phyloP scores from a whole-genome alignment of 148 eudicot species.

The Silene conica region DNA sequence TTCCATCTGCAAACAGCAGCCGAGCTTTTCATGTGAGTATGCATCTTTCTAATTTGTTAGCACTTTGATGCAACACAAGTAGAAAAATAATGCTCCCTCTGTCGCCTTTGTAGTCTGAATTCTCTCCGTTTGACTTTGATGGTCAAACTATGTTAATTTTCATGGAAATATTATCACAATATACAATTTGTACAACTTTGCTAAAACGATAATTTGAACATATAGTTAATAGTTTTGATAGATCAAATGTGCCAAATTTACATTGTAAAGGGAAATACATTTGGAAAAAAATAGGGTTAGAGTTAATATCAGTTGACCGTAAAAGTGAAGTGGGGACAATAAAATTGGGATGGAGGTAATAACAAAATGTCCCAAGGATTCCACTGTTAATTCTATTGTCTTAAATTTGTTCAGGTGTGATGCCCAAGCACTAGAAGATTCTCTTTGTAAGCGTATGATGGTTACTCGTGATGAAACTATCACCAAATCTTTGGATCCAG shows the following conservation, averaged over 20 bases:
- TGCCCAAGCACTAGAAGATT: conserved; percentile 73
- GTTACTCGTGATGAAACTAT: conserved; percentile 95
- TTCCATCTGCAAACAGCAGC: too few species aligned
- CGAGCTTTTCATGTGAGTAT: conserved; percentile 65
- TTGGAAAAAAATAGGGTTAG: too few species aligned
- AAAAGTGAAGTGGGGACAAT: background rate
- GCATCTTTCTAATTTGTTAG: conserved; percentile 17
- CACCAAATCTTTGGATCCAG: conserved; percentile 78
- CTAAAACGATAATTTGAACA: too few species aligned
- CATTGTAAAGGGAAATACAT: too few species aligned
- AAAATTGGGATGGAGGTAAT: background rate
- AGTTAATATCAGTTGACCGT: background rate
- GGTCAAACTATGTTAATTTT: background rate
- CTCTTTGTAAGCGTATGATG: conserved; percentile 89
- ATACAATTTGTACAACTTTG: too few species aligned
- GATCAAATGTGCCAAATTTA: too few species aligned
- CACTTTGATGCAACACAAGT: background rate
- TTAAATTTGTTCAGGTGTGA: conserved; percentile 66
- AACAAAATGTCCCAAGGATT: background rate
- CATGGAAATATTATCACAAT: background rate
- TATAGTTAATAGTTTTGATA: too few species aligned
- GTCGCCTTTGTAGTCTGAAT: too few species aligned
- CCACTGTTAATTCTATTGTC: background rate
- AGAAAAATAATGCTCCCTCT: background rate
- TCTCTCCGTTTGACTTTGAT: too few species aligned